These are phyloP conservation scores for Aristolochia californica DNA, from an alignment of 164 flowering plant genomes.

Conservation along the genomic window DNA sequence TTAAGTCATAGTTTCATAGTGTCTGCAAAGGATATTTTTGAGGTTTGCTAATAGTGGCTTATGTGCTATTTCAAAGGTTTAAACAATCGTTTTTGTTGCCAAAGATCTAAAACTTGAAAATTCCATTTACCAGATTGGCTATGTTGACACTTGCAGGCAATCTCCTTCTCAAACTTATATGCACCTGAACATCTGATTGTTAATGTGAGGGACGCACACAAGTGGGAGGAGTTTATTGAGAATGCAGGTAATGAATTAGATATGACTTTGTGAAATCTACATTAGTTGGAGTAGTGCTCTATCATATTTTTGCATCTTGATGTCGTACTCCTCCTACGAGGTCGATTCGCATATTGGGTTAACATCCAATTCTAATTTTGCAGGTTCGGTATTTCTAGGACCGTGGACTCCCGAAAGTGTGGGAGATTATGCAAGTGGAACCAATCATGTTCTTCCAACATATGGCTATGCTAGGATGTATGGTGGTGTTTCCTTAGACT, in stretches of 20 bases:
- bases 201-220: slow-evolving; percentile 87
- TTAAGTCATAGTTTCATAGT: slow-evolving; percentile 76
- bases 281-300: background rate
- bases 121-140: background rate
- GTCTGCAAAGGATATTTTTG: slow-evolving; percentile 77
- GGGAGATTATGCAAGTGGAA: slow-evolving; percentile 96
- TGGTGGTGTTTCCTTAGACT: slow-evolving; percentile 84
- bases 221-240: slow-evolving; percentile 80
- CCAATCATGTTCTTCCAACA: slow-evolving; percentile 95
- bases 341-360: no score
- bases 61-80: background rate
- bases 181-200: slow-evolving; percentile 95
- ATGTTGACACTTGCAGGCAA: slow-evolving; percentile 42
- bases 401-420: slow-evolving; percentile 98
- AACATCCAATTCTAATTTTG: background rate
- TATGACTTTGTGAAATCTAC: background rate
- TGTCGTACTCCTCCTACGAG: no score
- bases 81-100: background rate
- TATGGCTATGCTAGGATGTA: slow-evolving; percentile 96
- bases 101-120: background rate
- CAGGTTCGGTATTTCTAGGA: slow-evolving; percentile 94
- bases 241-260: slow-evolving; percentile 64
- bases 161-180: slow-evolving; percentile 83
- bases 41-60: slow-evolving; percentile 33
- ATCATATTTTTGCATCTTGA: no score